Evolutionary conservation across 495 filamentous ascomycete species (phyloP).

Genomic region (Penicillium verhagenii): DNA sequence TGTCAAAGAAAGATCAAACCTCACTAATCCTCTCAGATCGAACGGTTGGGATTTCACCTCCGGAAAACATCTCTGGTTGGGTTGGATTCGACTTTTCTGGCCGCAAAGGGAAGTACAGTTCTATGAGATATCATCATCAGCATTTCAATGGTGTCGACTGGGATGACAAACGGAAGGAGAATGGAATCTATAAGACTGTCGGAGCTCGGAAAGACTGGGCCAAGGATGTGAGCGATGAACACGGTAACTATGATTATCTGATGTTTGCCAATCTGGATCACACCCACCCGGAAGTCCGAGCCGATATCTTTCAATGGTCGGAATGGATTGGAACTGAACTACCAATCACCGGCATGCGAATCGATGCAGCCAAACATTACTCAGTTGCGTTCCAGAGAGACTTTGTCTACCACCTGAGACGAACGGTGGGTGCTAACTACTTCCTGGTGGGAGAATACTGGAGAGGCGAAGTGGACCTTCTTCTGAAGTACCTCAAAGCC

Average conservation of each 20-base stretch:
- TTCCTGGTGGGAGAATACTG: conserved; percentile 76
- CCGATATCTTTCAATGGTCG: conserved; percentile 67
- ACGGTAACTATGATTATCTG: conserved; percentile 74
- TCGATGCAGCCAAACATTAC: conserved; percentile 74
- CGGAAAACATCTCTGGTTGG: conserved; percentile 66
- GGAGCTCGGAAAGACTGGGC: conserved; percentile 65
- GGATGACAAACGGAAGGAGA: conserved; percentile 53
- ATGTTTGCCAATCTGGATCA: conserved; percentile 70
- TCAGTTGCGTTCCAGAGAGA: conserved; percentile 61
- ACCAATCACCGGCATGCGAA: conserved; percentile 63
- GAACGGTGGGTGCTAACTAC: conserved; percentile 49
- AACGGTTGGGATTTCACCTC: conserved; percentile 49
- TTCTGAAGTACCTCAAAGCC: conserved; percentile 57
- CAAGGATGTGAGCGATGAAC: conserved; percentile 59
- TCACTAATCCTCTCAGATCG: conserved; percentile 42
- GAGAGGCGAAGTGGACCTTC: conserved; percentile 56
- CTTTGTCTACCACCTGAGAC: conserved; percentile 56
- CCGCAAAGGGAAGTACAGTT: conserved; percentile 57
- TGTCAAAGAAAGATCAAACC: neutral
- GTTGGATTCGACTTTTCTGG: conserved; percentile 66
- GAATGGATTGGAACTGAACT: conserved; percentile 62
- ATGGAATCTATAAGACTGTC: conserved; percentile 65
- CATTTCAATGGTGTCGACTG: conserved; percentile 72
- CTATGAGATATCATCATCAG: conserved; percentile 62
- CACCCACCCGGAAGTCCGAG: conserved; percentile 59